Base-by-base conservation (phyloP, 2,329 filamentous ascomycete species). In the Coleophoma crateriformis region DNA sequence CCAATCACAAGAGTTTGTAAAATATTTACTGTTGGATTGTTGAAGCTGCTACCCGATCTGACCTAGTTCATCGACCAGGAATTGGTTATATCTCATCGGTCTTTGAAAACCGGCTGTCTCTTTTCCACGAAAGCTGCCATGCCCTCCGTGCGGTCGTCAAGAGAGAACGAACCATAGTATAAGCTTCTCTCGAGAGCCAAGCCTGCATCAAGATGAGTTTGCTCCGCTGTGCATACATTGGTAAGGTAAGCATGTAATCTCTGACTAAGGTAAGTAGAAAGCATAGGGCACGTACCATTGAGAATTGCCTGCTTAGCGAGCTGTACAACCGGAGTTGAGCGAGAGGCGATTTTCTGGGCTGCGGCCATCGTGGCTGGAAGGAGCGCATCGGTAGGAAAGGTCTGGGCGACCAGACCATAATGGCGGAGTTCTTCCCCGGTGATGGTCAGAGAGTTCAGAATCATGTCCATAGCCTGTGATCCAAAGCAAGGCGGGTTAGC, bases 101-200 rank as follows among this genome's bases (percentile, higher is more conserved):
- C 78, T 22, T 64, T 70, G 59, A 84, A 84, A 12, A 75, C 71
- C 1, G 78, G 75, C 41, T 71, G 72, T 43, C 81, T 68, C 66
- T 84, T 84, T 66, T 83, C 70, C 58, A 84, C 65, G 61, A 85
- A 84, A 0, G 76, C 74, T 52, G 71, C 59, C 5, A 84, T 78
- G 3, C 80, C 81, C 58, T 84, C 81, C 32, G 73, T 74, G 52
- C 82, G 80, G 58, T 85, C 81, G 22, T 56, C 42, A 12, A 59
- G 47, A 6, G 51, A 48, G 40, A 70, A 68, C 33, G 67, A 64
- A 45, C 61, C 59, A 48, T 67, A 67, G 51, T 70, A 69, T 32
- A 69, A 53, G 46, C 59, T 58, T 45, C 66, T 58, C 54, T 69
- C 66, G 39, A 67, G 62, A 34, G 63, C 64, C 59, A 74, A 61